phyloP scores from a whole-genome alignment of 75 land plant genomes.

The Cunninghamia lanceolata region DNA sequence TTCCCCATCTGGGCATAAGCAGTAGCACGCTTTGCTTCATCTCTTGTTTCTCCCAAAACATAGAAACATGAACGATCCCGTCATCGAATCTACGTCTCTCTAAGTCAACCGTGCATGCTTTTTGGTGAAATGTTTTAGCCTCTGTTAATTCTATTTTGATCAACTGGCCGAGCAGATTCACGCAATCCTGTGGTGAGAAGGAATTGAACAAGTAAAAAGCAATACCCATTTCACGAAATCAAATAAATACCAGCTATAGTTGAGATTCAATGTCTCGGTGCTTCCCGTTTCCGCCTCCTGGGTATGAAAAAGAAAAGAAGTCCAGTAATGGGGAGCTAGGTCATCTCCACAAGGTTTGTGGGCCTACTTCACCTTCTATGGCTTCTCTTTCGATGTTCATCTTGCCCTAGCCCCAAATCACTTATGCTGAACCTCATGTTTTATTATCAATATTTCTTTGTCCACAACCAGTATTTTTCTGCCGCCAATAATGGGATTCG shows the following conservation, averaged over 20 bases:
- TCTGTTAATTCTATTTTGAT: neutral
- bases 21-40: neutral
- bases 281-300: neutral
- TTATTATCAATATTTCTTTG: neutral
- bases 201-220: neutral
- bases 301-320: neutral
- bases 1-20: neutral
- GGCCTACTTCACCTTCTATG: neutral
- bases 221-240: neutral
- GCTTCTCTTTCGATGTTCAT: neutral
- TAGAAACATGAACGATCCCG: neutral
- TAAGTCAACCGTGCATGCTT: neutral
- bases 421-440: neutral
- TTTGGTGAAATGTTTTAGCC: neutral
- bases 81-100: neutral
- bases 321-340: neutral
- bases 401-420: neutral
- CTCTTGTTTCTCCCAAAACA: neutral
- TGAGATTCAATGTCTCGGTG: neutral
- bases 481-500: neutral
- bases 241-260: neutral
- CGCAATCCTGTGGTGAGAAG: neutral
- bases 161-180: neutral
- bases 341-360: neutral
- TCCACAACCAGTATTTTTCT: neutral